Conservation (phyloP, 129 eudicot species). For the Oenanthe sinensis region DNA sequence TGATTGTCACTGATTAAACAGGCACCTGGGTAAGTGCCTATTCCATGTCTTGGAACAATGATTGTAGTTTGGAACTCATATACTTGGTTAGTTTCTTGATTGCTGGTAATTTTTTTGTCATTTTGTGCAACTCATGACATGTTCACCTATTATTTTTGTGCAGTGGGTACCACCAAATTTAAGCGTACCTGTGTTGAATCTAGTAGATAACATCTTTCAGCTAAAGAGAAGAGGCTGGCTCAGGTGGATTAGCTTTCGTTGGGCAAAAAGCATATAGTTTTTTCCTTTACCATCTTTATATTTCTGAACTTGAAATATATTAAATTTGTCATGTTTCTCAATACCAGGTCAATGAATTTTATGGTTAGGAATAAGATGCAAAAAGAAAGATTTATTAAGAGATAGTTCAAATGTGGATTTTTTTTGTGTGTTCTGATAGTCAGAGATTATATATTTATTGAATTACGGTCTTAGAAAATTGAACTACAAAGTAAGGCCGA, state of each 20-base stretch:
- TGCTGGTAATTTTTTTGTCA: background rate
- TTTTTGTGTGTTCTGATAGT: background rate
- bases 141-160: conserved; percentile 8
- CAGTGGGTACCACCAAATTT: conserved; percentile 97
- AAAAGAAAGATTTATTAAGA: background rate
- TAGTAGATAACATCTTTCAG: conserved; percentile 91
- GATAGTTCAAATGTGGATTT: background rate
- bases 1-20: background rate
- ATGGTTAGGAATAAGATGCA: background rate
- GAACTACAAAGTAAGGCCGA: background rate
- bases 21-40: background rate
- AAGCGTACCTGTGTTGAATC: conserved; percentile 77
- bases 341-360: background rate
- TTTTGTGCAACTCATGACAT: background rate
- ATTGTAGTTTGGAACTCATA: background rate
- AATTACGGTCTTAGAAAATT: background rate
- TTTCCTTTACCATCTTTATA: background rate
- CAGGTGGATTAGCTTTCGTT: conserved; percentile 41
- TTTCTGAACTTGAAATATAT: background rate
- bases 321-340: background rate
- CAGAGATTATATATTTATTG: background rate
- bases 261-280: background rate
- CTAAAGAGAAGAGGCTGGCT: conserved; percentile 97
- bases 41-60: background rate
- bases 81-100: background rate